Evolutionary conservation across 2,329 filamentous ascomycete genomes (phyloP).

Genomic region (Pestalotiopsis sp.): DNA sequence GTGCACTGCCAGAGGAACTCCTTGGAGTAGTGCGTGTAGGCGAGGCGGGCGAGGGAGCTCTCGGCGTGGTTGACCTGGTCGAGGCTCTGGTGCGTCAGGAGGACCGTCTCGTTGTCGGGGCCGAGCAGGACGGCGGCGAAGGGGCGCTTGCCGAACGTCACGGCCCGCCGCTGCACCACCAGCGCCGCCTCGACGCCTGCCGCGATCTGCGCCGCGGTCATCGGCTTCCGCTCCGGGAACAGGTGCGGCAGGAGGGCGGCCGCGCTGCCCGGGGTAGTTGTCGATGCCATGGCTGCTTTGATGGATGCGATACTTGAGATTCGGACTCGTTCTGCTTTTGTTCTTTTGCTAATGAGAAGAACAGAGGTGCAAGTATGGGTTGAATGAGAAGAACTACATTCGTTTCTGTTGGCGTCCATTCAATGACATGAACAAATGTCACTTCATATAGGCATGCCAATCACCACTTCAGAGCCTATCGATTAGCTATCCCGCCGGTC

Average conservation of each 20-base stretch:
- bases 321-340: background rate
- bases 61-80: slow-evolving; percentile 58
- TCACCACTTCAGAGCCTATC: background rate
- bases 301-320: background rate
- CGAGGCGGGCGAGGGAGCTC: slow-evolving; percentile 49
- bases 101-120: slow-evolving; percentile 50
- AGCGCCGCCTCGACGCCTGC: slow-evolving; percentile 41
- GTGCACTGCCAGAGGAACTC: slow-evolving; percentile 52
- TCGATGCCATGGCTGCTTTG: background rate
- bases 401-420: background rate
- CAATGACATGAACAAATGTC: background rate
- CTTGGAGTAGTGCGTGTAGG: slow-evolving; percentile 49
- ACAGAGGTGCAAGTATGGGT: background rate
- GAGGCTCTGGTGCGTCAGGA: slow-evolving; percentile 51
- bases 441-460: background rate
- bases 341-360: background rate
- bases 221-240: slow-evolving; percentile 37
- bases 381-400: background rate
- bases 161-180: slow-evolving; percentile 43
- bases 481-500: background rate
- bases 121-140: slow-evolving; percentile 51
- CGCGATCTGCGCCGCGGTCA: slow-evolving; percentile 41
- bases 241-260: slow-evolving; percentile 25
- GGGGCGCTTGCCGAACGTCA: slow-evolving; percentile 48
- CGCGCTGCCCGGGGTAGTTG: slow-evolving; percentile 16